Evolutionary conservation across 768 basidiomycete genomes (phyloP).

Genomic region (Calocybe indica): DNA sequence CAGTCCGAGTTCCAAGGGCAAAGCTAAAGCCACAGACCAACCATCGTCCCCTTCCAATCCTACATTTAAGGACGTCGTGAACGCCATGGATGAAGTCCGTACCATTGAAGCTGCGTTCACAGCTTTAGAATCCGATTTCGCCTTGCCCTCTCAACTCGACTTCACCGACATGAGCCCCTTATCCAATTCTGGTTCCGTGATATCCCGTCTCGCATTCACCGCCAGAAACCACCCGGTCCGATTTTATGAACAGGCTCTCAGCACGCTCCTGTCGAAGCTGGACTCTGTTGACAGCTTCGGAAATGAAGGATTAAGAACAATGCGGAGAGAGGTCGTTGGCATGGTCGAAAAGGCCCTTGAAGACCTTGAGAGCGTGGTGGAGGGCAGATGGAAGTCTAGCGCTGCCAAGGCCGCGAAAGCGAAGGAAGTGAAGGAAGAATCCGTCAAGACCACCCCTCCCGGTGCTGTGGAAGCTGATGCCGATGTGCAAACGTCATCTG

Average conservation of each 20-base stretch:
- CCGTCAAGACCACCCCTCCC: constrained; percentile 1
- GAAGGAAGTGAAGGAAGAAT: constrained; percentile 3
- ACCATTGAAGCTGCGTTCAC: constrained; percentile 37
- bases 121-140: constrained; percentile 29
- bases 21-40: constrained; percentile 21
- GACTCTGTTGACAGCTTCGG: constrained; percentile 61
- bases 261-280: constrained; percentile 45
- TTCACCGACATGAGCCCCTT: constrained; percentile 31
- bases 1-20: constrained; percentile 25
- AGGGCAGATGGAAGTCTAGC: constrained; percentile 29
- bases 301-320: constrained; percentile 42
- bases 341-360: constrained; percentile 53
- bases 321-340: constrained; percentile 49
- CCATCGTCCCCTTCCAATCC: constrained; percentile 7
- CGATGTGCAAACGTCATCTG: not conserved
- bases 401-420: constrained; percentile 17
- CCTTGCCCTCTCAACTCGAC: constrained; percentile 33
- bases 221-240: constrained; percentile 54
- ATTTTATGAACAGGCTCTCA: constrained; percentile 57
- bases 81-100: constrained; percentile 32
- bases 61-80: constrained; percentile 22
- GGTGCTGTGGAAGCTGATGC: not conserved
- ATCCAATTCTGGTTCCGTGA: constrained; percentile 14
- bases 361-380: constrained; percentile 44
- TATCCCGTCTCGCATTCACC: constrained; percentile 48